Evolutionary conservation across 2,329 filamentous ascomycete species (phyloP), one percentile per base, ranked within the genome.

Genomic region (Colletotrichum camelliae): DNA sequence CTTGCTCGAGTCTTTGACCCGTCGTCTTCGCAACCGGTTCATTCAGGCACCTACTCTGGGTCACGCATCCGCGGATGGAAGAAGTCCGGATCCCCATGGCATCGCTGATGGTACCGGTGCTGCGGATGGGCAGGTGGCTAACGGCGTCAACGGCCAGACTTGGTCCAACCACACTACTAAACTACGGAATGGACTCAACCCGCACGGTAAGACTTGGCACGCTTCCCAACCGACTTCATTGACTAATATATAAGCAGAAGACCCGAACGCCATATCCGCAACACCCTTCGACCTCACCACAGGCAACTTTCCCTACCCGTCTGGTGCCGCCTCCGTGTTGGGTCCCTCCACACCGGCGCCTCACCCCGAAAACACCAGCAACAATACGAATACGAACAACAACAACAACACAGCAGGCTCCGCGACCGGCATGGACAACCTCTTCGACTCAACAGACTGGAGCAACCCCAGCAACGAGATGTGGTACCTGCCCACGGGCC

Each of bases 1-100:
- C 80, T 89, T 96, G 64, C 90, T 96, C n/a, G 93, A 96, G 80
- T 94, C 93, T 2, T 86, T 97, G 55, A 96, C 94, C 0, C 93
- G 93, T 76, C 90, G 94, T 29, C 88, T 96, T 77, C 91, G 94
- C 70, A 92, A 93, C 79, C 91, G 94, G 8, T 95, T 97, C 80
- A 95, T 92, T 82, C 94, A 88, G 85, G 93, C 86, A 77, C 90
- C 91, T 7, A 87, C 88, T 6, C 85, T 87, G 76, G 84, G 84
- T 64, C 84, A 86, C 21, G 77, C 81, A 27, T 85, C 86, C 16
- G 84, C 82, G 18, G 86, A 86, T 62, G 86, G 83, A 4, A 85
- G 86, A 78, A 88, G 84, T 72, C 86, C 87, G n/a, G 81, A 84
- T 5, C 70, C 74, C 3, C 79, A 84, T 39, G 81, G 81, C 8